Evolutionary conservation across 257 asterid species (phyloP), one percentile per base, ranked within the genome.

Genomic region (Nicotiana sylvestris): DNA sequence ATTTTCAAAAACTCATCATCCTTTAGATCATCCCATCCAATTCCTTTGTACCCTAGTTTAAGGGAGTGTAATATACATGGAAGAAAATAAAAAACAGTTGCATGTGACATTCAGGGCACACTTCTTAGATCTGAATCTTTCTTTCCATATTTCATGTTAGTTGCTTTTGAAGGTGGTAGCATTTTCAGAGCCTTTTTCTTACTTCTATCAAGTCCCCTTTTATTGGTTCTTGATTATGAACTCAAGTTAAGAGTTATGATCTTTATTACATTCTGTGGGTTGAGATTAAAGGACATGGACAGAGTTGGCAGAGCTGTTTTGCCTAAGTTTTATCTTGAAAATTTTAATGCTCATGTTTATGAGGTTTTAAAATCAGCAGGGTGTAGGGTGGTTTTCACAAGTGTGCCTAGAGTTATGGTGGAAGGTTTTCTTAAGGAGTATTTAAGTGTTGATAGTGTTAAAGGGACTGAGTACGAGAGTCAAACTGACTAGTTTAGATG

Each of bases 61-160:
- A 79, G 89, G 61, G 90, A 91, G 84, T 88, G 88, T 85, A 84
- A 18, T 46, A 78, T 77, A 29, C 21, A 62, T 16, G 39, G 56
- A 37, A 82, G 92, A 32, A 80, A 72, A 51, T 80, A 90, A 0
- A 85, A 93, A 66, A 92, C 95, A 1, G 60, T 95, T 9, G 90
- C 89, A 16, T 91, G 95, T 83, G 98, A 94, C 85, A 74, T 94
- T 33, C 88, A 91, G 66, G 87, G 89, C 10, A 85, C 89, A 77
- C 58, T 94, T 61, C 82, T 95, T 0, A 82, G 91, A 66, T 81
- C 97, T 2, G 81, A 56, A 7, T 91, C 97, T 0, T 92, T 94
- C 83, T 95, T 94, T 49, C 99, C 99, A 16, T 95, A 86, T 89
- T 94, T 95, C 92, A 95, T 94, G 99, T 90, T 95, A 3, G 94